Base-by-base conservation (phyloP, 108 stramenopile genomes). In the Conticribra guillardii region DNA sequence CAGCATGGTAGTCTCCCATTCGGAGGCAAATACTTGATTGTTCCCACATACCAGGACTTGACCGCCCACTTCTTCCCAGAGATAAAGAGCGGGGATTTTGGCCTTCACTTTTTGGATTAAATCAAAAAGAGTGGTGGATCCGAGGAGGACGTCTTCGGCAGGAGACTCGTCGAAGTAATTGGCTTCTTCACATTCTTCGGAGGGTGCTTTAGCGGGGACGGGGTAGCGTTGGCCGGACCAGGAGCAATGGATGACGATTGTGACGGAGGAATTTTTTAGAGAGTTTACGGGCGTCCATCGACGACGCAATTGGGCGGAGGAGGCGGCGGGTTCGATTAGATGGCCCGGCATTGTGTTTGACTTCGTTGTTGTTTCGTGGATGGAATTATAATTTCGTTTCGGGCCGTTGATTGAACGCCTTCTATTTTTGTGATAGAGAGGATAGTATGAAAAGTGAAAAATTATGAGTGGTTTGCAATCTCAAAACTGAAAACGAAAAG, bases 51-150 rank as follows among this genome's bases (percentile, higher is more conserved):
- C 46, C 31, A 76, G 50, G 4, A 51, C 67, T 17, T 22, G 16
- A 5, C 74, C 74, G 9, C 74, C 74, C 1, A 21, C 66, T 49
- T 76, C 74, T 41, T 76, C 74, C 67, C 59, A 61, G 14, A 76
- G 60, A 29, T 67, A 76, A 26, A 76, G 24, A 17, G 60, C 34
- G 17, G 74, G 74, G 26, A 68, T 64, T 19, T 67, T 30, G 16
- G 29, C 22, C 60, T 76, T 76, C 22, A 76, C 61, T 0, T 52
- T 11, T 33, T 62, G 53, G 41, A 76, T 48, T 0, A 67, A 27
- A 4, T 65, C 53, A 1, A 54, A 56, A 3, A 76, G 54, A 9
- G 67, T 63, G 15, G 67, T 68, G 16, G 64, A 76, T 0, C 74
- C 74, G n/a, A 66, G 55, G 1, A 75, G 58, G 19, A 47, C 46